Evolutionary conservation across 2,329 filamentous ascomycete genomes (phyloP).

Genomic region (Teratosphaeria viscida): DNA sequence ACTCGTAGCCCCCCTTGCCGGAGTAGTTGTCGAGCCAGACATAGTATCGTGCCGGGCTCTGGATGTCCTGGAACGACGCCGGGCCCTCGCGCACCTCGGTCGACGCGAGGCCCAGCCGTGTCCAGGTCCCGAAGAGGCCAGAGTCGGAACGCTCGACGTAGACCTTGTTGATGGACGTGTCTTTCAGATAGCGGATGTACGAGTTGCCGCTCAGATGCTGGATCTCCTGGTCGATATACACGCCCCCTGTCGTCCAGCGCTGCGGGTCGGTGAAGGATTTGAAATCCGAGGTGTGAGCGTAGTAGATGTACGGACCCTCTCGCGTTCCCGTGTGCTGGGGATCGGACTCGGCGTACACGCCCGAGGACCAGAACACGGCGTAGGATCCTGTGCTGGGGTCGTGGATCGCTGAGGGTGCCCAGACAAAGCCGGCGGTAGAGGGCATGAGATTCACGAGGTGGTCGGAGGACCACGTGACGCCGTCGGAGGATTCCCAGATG

Average conservation of each 20-base stretch:
- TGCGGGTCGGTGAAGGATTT: not conserved
- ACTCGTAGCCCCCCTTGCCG: not conserved
- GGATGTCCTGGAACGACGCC: not conserved
- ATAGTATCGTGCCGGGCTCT: not conserved
- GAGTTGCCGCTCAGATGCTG: not conserved
- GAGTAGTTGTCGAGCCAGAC: not conserved
- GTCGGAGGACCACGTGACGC: not conserved
- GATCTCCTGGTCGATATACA: not conserved
- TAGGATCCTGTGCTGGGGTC: not conserved
- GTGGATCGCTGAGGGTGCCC: not conserved
- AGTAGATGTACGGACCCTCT: not conserved
- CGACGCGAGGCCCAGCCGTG: not conserved
- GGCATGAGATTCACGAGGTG: not conserved
- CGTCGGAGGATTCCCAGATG: not conserved
- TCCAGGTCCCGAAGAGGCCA: not conserved
- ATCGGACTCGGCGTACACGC: not conserved
- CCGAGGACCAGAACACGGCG: not conserved
- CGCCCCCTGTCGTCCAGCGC: not conserved
- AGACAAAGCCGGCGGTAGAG: not conserved
- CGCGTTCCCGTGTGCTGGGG: not conserved
- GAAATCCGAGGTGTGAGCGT: not conserved
- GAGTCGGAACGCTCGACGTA: not conserved
- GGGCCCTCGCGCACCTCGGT: not conserved
- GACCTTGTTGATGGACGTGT: not conserved
- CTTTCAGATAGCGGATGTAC: not conserved